phyloP scores from a whole-genome alignment of 805 yeast species.

The Zygosaccharomyces kombuchaensis region DNA sequence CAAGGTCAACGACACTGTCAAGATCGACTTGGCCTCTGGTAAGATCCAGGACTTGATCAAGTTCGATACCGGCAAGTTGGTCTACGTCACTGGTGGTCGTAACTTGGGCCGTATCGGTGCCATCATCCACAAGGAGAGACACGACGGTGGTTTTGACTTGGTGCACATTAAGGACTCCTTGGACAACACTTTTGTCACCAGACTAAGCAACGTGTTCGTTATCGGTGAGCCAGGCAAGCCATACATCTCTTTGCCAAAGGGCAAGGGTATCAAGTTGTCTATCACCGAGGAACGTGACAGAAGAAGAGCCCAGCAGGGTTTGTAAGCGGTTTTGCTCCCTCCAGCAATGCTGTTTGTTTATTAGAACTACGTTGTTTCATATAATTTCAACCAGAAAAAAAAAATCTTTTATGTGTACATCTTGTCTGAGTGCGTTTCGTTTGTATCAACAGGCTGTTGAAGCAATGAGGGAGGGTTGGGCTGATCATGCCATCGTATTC shows the following conservation, averaged over 20 bases:
- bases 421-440: too few species aligned
- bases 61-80: slow-evolving; percentile 89
- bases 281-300: slow-evolving; percentile 98
- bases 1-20: slow-evolving; percentile 97
- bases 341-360: slow-evolving; percentile 11
- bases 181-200: slow-evolving; percentile 93
- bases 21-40: slow-evolving; percentile 94
- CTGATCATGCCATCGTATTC: too few species aligned
- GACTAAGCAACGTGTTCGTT: slow-evolving; percentile 88
- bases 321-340: slow-evolving; percentile 50
- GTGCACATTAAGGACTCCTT: slow-evolving; percentile 94
- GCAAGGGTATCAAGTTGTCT: slow-evolving; percentile 95
- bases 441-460: too few species aligned
- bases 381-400: slow-evolving; percentile 20
- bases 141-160: slow-evolving; percentile 97
- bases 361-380: slow-evolving; percentile 17
- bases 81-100: slow-evolving; percentile 96
- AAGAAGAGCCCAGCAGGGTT: slow-evolving; percentile 81
- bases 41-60: slow-evolving; percentile 85
- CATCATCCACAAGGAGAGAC: slow-evolving; percentile 93
- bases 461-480: too few species aligned
- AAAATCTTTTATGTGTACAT: slow-evolving; percentile 12
- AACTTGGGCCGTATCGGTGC: slow-evolving; percentile 98
- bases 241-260: slow-evolving; percentile 93
- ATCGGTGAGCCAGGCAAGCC: slow-evolving; percentile 96